Base-by-base conservation (phyloP, 176 grass and related monocot species). In the Triticum timopheevii region DNA sequence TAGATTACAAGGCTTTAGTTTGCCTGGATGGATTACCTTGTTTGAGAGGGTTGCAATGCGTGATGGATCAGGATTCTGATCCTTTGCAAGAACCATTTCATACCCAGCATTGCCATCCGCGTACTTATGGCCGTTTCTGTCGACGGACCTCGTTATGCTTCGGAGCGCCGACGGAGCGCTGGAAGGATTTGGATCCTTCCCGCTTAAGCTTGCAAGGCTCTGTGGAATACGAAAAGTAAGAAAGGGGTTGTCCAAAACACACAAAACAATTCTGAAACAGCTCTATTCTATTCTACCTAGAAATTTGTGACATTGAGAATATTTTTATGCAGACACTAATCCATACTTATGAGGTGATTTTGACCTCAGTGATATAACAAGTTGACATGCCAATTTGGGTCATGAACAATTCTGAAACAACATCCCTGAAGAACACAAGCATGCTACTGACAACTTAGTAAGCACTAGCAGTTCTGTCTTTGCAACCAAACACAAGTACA, bases 11-110 rank as follows among this genome's bases (percentile, higher is more conserved):
- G 11, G 49, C 61, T 86, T 86, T 17, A 38, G 56, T 59, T 52
- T 73, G 10, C 52, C 76, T 49, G 10, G 27, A 30, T 49, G 10
- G 47, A 31, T 34, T 64, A 94, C 95, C 88, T 76, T 95, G 80
- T 83, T 94, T 23, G 79, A 80, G 61, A 87, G 54, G 87, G 82
- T 72, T 20, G 81, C 36, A 38, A 87, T 64, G 76, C 80, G 72
- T 44, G 84, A 90, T 8, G 56, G 34, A 20, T 70, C 77, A 38
- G 78, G 69, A 64, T n/a, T 86, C 36, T 82, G 84, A 22, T 94
- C 90, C 35, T 85, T 95, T 7, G 84, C 93, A 44, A 93, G 84
- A 49, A 93, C 79, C 89, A 83, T 85, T 81, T 87, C 91, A 70
- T 93, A 91, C 75, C 83, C 86, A 28, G 83, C 44, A 63, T 76